phyloP scores from a whole-genome alignment of 2,329 filamentous ascomycete species.

The Sporothrix schenckii region DNA sequence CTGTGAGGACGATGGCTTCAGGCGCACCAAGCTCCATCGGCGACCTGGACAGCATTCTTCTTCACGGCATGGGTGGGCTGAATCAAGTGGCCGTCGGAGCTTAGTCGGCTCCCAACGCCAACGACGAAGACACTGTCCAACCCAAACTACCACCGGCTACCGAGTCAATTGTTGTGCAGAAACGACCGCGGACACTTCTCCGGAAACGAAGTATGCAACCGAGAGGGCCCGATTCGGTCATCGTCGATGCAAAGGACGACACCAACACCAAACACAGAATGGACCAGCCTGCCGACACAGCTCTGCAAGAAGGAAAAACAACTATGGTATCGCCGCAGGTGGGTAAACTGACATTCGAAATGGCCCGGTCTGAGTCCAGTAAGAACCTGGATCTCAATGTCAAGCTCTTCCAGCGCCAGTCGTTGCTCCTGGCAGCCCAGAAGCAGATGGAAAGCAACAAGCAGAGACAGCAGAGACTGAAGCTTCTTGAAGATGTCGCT shows the following conservation, averaged over 20 bases:
- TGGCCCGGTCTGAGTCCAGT: slow-evolving; percentile 33
- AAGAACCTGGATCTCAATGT: slow-evolving; percentile 34
- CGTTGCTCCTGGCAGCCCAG: slow-evolving; percentile 34
- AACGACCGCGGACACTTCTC: slow-evolving; percentile 14
- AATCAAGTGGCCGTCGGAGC: slow-evolving; percentile 26
- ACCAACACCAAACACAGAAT: background rate
- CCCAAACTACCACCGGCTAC: no score
- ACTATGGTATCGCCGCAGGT: slow-evolving; percentile 28
- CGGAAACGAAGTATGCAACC: slow-evolving; percentile 20
- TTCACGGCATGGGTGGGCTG: background rate
- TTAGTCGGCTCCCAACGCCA: slow-evolving; percentile 28
- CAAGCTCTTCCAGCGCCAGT: slow-evolving; percentile 36
- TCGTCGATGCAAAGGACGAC: background rate
- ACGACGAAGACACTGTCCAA: background rate
- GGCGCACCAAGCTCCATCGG: background rate
- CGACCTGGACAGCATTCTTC: background rate
- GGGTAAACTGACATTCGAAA: slow-evolving; percentile 35
- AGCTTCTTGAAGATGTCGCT: background rate
- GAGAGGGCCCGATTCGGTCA: slow-evolving; percentile 12
- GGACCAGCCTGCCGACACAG: background rate
- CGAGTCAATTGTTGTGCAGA: background rate
- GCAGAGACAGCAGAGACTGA: background rate
- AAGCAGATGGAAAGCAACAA: slow-evolving; percentile 30
- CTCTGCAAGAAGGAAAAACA: background rate
- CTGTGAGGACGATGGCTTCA: background rate